These are phyloP conservation scores for Nicotiana rustica DNA, from an alignment of 305 asterid genomes.

Conservation along the genomic window DNA sequence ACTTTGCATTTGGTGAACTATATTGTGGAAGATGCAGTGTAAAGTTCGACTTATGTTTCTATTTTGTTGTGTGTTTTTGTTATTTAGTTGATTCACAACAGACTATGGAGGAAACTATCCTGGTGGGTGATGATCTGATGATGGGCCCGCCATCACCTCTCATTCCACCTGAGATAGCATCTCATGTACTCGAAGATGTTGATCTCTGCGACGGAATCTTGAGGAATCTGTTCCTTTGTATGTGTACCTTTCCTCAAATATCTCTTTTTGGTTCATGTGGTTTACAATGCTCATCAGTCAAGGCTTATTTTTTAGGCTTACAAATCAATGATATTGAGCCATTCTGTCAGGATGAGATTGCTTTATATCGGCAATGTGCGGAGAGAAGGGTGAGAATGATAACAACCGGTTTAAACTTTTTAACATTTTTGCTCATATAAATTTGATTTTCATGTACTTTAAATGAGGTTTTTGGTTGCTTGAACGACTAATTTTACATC, in stretches of 20 bases:
- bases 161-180: conserved; percentile 94
- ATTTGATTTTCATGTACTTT: neutral
- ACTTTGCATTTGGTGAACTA: neutral
- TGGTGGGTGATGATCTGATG: conserved; percentile 99
- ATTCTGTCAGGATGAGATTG: conserved; percentile 97
- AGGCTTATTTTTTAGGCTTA: conserved; percentile 56
- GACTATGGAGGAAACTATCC: conserved; percentile 91
- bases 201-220: conserved; percentile 89
- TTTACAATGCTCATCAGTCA: conserved; percentile 31
- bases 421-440: neutral
- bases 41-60: conserved; percentile 19
- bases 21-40: neutral
- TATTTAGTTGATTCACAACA: conserved; percentile 84
- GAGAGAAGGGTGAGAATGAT: conserved; percentile 81
- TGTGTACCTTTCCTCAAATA: conserved; percentile 33
- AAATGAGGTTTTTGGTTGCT: neutral
- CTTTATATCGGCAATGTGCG: conserved; percentile 78
- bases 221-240: conserved; percentile 90
- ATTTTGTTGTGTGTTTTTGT: conserved; percentile 13
- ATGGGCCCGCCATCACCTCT: conserved; percentile 93
- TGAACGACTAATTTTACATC: neutral
- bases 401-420: conserved; percentile 16
- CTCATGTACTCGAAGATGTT: conserved; percentile 95
- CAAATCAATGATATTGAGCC: conserved; percentile 97
- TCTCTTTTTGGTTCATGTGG: neutral